Evolutionary conservation across 2,329 filamentous ascomycete species (phyloP).

Genomic region (Sarocladium oryzae): DNA sequence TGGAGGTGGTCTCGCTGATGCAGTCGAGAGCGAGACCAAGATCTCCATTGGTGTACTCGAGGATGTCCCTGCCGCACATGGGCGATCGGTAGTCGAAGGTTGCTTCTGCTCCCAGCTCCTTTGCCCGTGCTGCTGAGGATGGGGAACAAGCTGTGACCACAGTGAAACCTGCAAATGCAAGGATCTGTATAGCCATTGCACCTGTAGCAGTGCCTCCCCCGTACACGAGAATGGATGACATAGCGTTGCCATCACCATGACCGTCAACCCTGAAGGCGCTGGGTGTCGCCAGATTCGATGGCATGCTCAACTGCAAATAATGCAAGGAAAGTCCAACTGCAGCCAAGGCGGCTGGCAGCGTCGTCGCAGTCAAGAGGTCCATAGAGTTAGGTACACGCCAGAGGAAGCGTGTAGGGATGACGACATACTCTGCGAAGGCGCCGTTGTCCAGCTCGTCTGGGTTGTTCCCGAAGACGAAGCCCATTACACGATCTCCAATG

Average conservation of each 20-base stretch:
- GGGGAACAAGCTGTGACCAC: slow-evolving; percentile 36
- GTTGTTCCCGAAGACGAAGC: slow-evolving; percentile 14
- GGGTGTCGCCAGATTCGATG: slow-evolving; percentile 12
- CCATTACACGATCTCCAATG: slow-evolving; percentile 13
- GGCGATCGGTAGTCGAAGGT: slow-evolving; percentile 38
- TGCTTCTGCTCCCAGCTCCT: slow-evolving; percentile 34
- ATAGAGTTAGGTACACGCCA: slow-evolving; percentile 12
- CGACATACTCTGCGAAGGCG: slow-evolving; percentile 14
- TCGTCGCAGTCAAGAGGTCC: background rate
- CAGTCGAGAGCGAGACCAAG: slow-evolving; percentile 29
- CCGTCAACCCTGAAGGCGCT: too few species aligned
- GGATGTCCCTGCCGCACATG: slow-evolving; percentile 14
- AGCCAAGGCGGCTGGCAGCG: background rate
- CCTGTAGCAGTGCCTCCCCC: slow-evolving; percentile 47
- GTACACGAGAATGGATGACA: slow-evolving; percentile 32
- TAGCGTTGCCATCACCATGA: slow-evolving; percentile 17
- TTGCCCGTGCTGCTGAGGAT: slow-evolving; percentile 35
- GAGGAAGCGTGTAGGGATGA: slow-evolving; percentile 10
- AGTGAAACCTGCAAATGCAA: slow-evolving; percentile 26
- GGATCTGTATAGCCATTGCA: slow-evolving; percentile 37
- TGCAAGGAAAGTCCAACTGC: background rate
- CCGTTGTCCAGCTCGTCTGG: slow-evolving; percentile 12
- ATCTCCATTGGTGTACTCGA: slow-evolving; percentile 13
- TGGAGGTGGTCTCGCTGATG: slow-evolving; percentile 6
- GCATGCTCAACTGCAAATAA: too few species aligned